Evolutionary conservation across 2,329 filamentous ascomycete species (phyloP).

Genomic region (Coleophoma eucalyptorum): DNA sequence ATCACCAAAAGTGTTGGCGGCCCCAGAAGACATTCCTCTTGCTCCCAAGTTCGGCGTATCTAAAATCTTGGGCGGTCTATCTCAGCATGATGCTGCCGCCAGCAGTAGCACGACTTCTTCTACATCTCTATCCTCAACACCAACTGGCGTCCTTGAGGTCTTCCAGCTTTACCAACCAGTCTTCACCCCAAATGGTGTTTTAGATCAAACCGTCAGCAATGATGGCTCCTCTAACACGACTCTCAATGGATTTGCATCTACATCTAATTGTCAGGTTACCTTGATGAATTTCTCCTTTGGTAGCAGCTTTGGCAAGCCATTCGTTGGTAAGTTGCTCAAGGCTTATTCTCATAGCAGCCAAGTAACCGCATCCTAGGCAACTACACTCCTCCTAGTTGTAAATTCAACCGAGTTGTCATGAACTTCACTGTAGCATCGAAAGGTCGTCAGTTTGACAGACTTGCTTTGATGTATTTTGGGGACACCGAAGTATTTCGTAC

Average conservation of each 20-base stretch:
- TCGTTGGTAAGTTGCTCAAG: conserved; percentile 52
- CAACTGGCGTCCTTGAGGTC: conserved; percentile 47
- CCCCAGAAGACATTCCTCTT: background rate
- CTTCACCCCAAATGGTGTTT: conserved; percentile 41
- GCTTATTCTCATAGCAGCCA: no score
- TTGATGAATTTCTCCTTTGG: conserved; percentile 71
- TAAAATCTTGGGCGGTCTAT: conserved; percentile 5
- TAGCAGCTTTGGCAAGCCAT: conserved; percentile 70
- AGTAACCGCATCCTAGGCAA: conserved; percentile 36
- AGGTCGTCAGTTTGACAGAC: conserved; percentile 73
- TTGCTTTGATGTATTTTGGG: conserved; percentile 71
- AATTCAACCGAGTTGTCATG: conserved; percentile 71
- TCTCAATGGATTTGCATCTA: conserved; percentile 17
- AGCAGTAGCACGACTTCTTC: conserved; percentile 9
- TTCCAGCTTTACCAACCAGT: conserved; percentile 70
- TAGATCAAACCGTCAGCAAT: conserved; percentile 29
- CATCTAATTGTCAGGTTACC: conserved; percentile 44
- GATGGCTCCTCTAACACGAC: conserved; percentile 19
- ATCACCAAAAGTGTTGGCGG: background rate
- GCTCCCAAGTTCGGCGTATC: background rate
- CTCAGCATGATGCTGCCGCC: conserved; percentile 15
- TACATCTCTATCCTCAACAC: conserved; percentile 17
- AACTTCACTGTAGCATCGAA: conserved; percentile 71
- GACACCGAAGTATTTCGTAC: conserved; percentile 81
- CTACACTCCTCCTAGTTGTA: conserved; percentile 64